Conservation (phyloP, 352 stramenopile genomes). For the Globisporangium spinosum region DNA sequence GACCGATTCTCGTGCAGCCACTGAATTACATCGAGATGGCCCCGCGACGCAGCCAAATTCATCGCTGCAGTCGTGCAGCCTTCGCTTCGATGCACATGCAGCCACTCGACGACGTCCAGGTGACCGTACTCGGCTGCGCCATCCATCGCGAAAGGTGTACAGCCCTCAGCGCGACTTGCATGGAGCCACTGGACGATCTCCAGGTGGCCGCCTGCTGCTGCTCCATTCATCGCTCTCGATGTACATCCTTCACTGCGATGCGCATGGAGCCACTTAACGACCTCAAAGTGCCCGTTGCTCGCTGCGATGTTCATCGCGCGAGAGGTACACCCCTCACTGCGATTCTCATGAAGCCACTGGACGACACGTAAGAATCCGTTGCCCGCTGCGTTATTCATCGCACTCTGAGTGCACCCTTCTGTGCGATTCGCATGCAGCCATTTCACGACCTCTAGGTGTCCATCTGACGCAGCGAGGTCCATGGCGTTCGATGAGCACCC, state of each 20-base stretch:
- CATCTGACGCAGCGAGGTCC: neutral
- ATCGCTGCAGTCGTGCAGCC: neutral
- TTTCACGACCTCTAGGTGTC: neutral
- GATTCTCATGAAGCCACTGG: neutral
- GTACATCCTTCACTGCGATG: neutral
- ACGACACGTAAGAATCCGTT: neutral
- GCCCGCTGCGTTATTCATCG: neutral
- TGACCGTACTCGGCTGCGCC: neutral
- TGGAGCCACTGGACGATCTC: conserved; percentile 58
- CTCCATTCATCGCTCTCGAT: neutral
- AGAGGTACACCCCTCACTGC: neutral
- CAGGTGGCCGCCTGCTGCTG: conserved; percentile 25
- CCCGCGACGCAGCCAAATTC: neutral
- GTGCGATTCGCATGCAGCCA: neutral
- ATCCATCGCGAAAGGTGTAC: conserved; percentile 26
- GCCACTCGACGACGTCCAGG: neutral
- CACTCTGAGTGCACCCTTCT: neutral
- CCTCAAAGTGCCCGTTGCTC: neutral
- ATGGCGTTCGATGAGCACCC: neutral
- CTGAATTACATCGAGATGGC: neutral
- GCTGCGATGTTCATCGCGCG: conserved; percentile 3
- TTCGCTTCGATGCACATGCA: neutral
- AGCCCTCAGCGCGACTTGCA: conserved; percentile 44
- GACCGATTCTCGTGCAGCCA: neutral
- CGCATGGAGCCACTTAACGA: neutral